These are phyloP conservation scores for Collybia nuda DNA, from an alignment of 768 basidiomycete species.

Conservation along the genomic window DNA sequence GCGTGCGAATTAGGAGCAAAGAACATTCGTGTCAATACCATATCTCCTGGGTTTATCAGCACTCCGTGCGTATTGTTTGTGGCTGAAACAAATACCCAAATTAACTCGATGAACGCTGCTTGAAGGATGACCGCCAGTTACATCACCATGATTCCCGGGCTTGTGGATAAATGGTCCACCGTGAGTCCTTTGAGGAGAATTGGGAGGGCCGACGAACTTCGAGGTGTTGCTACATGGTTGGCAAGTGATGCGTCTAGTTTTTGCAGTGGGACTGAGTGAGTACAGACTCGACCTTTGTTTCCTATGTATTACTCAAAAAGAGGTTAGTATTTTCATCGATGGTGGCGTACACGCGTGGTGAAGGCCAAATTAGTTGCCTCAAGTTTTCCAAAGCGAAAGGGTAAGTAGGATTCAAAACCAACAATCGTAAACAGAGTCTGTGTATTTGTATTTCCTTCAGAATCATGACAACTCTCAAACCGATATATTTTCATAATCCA, in stretches of 20 bases:
- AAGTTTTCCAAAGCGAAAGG: slow-evolving; percentile 23
- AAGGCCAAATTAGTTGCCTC: slow-evolving; percentile 17
- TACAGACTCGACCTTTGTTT: slow-evolving; percentile 13
- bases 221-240: slow-evolving; percentile 71
- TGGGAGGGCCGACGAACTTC: slow-evolving; percentile 70
- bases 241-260: slow-evolving; percentile 75
- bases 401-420: no score
- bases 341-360: slow-evolving; percentile 65
- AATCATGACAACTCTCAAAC: no score
- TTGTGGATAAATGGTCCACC: slow-evolving; percentile 62
- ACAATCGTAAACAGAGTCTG: no score
- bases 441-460: no score
- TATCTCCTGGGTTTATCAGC: slow-evolving; percentile 76
- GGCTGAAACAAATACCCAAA: slow-evolving; percentile 12
- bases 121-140: slow-evolving; percentile 69
- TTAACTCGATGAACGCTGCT: not conserved
- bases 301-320: not conserved
- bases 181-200: slow-evolving; percentile 69
- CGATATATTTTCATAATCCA: no score
- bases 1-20: slow-evolving; percentile 71
- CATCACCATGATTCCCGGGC: slow-evolving; percentile 57
- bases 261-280: slow-evolving; percentile 81
- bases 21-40: slow-evolving; percentile 68
- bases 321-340: slow-evolving; percentile 51
- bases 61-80: slow-evolving; percentile 45